Percentiles rank a stretch among this genome's conserved stretches.
These are phyloP conservation scores for Vaccinium macrocarpon DNA, from an alignment of 148 eudicot species.

Conservation along the genomic window DNA sequence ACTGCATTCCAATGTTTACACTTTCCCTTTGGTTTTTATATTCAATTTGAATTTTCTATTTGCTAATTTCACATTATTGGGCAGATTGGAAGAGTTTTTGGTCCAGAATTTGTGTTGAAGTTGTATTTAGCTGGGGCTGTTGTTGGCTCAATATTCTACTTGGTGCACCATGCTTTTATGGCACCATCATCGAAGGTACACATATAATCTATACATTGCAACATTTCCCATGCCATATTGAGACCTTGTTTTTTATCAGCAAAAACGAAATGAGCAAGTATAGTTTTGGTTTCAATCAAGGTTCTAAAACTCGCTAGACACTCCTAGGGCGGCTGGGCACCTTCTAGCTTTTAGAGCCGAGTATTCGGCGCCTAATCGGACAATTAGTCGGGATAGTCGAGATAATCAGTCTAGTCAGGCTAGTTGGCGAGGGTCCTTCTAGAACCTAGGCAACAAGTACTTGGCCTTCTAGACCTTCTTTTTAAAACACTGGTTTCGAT, in stretches of 20 bases:
- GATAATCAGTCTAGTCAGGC: no score
- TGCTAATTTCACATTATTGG: slow-evolving; percentile 21
- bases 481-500: neutral
- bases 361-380: no score
- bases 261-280: slow-evolving; percentile 4
- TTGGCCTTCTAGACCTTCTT: no score
- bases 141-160: slow-evolving; percentile 72
- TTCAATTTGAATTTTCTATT: neutral
- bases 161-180: slow-evolving; percentile 63
- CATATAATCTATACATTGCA: neutral
- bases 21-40: neutral
- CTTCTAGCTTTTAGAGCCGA: no score
- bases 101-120: slow-evolving; percentile 68
- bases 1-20: neutral
- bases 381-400: no score
- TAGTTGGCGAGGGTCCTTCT: no score
- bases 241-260: neutral
- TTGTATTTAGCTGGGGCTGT: slow-evolving; percentile 78
- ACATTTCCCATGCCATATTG: neutral
- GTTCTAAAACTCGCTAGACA: no score
- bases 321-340: no score
- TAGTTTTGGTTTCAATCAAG: neutral
- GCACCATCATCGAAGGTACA: slow-evolving; percentile 48
- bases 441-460: no score
- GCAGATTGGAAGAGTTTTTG: slow-evolving; percentile 69